Conservation (phyloP, 139 green algal genomes). For the Astrephomene gubernaculifera region DNA sequence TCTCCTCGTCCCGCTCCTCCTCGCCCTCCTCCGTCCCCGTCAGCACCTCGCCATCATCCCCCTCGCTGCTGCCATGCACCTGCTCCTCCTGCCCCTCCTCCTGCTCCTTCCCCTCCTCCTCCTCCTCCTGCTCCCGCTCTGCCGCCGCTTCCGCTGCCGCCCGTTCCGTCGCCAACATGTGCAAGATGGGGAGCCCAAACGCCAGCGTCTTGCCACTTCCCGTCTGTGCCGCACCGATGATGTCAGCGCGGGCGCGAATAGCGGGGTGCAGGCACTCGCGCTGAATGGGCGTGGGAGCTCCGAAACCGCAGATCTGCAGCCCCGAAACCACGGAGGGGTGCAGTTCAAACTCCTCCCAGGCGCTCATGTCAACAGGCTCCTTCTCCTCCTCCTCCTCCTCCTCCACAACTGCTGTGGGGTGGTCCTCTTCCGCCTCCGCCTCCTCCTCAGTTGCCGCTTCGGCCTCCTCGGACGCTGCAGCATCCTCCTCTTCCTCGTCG, state of each 20-base stretch:
- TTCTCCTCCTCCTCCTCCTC: conserved; percentile 11
- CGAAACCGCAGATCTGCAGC: conserved; percentile 68
- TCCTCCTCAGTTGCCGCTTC: not conserved
- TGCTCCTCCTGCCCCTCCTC: not conserved
- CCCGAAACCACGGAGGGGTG: conserved; percentile 51
- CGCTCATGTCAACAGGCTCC: conserved; percentile 54
- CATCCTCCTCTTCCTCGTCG: not conserved
- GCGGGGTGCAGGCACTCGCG: conserved; percentile 78
- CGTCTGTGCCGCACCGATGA: conserved; percentile 97
- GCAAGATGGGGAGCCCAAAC: conserved; percentile 96
- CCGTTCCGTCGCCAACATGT: conserved; percentile 72
- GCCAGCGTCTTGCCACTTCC: conserved; percentile 98
- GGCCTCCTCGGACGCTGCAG: not conserved
- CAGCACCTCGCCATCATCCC: not conserved
- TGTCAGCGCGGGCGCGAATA: conserved; percentile 78
- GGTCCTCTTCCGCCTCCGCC: not conserved
- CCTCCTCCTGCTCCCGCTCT: not conserved
- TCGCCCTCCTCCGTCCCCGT: conserved; percentile 48
- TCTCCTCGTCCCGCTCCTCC: not conserved
- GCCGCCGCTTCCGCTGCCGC: not conserved
- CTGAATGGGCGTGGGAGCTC: conserved; percentile 85
- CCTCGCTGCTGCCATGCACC: not conserved
- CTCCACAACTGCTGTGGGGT: not conserved
- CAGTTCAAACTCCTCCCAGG: conserved; percentile 60
- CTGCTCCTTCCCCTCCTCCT: not conserved